Evolutionary conservation across 2,329 filamentous ascomycete species (phyloP).

Genomic region (Lachnellula occidentalis): DNA sequence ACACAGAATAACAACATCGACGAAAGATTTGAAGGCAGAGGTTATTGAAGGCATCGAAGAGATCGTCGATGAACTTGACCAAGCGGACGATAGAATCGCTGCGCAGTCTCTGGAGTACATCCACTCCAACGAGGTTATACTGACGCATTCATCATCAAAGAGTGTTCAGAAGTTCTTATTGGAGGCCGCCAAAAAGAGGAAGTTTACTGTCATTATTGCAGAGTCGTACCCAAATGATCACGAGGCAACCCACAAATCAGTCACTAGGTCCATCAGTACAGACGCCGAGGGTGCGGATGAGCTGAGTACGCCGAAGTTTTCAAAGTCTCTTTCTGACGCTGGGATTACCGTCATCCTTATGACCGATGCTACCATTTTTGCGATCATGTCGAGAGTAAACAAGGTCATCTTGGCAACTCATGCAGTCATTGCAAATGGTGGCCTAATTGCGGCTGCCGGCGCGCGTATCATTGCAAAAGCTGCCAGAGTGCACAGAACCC

Average conservation of each 20-base stretch:
- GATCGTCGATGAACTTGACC: conserved; percentile 89
- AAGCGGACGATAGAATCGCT: conserved; percentile 90
- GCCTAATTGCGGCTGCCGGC: conserved; percentile 78
- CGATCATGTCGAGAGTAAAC: conserved; percentile 91
- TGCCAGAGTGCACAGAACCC: conserved; percentile 73
- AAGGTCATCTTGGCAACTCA: conserved; percentile 90
- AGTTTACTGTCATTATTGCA: conserved; percentile 84
- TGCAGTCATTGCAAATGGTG: conserved; percentile 82
- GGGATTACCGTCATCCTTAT: conserved; percentile 82
- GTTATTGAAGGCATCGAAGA: conserved; percentile 92
- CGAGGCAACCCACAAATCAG: conserved; percentile 53
- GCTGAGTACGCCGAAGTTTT: conserved; percentile 49
- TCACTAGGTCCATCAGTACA: conserved; percentile 48
- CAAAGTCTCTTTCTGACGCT: conserved; percentile 70
- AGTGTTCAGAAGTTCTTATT: conserved; percentile 88
- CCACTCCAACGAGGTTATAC: conserved; percentile 84
- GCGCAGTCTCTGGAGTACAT: conserved; percentile 86
- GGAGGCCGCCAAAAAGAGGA: conserved; percentile 80
- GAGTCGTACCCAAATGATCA: conserved; percentile 68
- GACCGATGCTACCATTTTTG: conserved; percentile 79
- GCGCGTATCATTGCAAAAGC: conserved; percentile 77
- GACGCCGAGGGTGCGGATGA: conserved; percentile 36
- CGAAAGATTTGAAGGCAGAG: conserved; percentile 75
- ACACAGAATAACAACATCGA: conserved; percentile 25
- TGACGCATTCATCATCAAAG: conserved; percentile 79